A percentile compares a stretch with the other conserved stretches of the same genome.
Conservation (phyloP, 495 filamentous ascomycete genomes). For the Antarctomyces pellizariae region DNA sequence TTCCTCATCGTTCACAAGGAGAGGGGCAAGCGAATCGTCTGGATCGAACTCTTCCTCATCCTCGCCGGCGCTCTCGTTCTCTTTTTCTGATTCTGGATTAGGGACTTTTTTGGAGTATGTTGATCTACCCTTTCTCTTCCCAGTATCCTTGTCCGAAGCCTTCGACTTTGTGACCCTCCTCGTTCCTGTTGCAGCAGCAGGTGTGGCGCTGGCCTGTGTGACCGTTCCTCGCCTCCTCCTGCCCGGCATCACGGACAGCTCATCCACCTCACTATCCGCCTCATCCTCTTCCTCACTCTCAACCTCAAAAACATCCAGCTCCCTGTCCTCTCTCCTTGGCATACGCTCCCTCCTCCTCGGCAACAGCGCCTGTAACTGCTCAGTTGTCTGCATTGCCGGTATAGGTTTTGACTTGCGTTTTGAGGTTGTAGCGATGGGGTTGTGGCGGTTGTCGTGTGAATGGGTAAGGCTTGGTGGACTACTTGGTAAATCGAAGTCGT, state of each 20-base stretch:
- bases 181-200: conserved; percentile 15
- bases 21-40: conserved; percentile 12
- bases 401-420: too few species aligned
- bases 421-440: too few species aligned
- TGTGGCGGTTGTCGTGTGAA: too few species aligned
- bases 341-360: conserved; percentile 21
- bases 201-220: conserved; percentile 1
- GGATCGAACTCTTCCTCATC: conserved; percentile 30
- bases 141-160: conserved; percentile 3
- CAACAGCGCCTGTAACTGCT: conserved; percentile 21
- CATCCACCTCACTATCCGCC: conserved; percentile 16
- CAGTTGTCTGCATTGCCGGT: conserved; percentile 25
- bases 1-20: conserved; percentile 12
- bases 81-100: conserved; percentile 19
- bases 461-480: too few species aligned
- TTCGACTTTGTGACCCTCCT: conserved; percentile 7
- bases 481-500: too few species aligned
- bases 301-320: conserved; percentile 16
- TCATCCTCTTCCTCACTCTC: conserved; percentile 13
- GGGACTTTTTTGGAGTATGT: conserved; percentile 7
- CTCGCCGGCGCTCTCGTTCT: conserved; percentile 27
- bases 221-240: conserved; percentile 6
- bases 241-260: conserved; percentile 10
- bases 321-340: conserved; percentile 10
- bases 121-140: conserved; percentile 6